Evolutionary conservation across 2,329 filamentous ascomycete species (phyloP).

Genomic region (Diaporthe sp.): DNA sequence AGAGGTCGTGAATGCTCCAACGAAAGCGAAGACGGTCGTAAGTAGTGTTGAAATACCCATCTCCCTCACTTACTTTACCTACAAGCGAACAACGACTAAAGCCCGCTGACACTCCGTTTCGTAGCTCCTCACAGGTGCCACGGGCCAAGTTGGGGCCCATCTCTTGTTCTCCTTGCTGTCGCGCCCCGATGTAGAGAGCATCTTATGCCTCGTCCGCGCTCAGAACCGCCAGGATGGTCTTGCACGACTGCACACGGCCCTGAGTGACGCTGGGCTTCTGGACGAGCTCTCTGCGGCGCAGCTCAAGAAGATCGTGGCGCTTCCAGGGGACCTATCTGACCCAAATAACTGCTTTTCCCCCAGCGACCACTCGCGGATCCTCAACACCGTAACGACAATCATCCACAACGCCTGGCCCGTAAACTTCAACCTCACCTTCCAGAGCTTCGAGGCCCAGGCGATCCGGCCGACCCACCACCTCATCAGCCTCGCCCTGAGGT

Average conservation of each 20-base stretch:
- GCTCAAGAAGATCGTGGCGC: slow-evolving; percentile 1
- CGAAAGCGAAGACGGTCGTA: neutral
- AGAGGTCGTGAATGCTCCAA: neutral
- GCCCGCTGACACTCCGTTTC: neutral
- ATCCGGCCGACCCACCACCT: slow-evolving; percentile 55
- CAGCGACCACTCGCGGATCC: neutral
- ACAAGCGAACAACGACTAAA: neutral
- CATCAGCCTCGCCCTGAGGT: slow-evolving; percentile 45
- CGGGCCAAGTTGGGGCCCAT: slow-evolving; percentile 26
- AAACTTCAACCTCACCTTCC: slow-evolving; percentile 29
- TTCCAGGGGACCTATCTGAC: slow-evolving; percentile 16
- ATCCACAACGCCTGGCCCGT: slow-evolving; percentile 34
- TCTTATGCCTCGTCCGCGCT: slow-evolving; percentile 18
- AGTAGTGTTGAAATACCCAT: neutral
- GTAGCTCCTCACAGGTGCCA: slow-evolving; percentile 29
- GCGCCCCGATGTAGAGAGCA: neutral
- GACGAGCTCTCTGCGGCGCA: neutral
- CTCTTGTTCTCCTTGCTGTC: slow-evolving; percentile 16
- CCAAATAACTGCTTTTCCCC: neutral
- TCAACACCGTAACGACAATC: neutral
- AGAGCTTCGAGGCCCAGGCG: slow-evolving; percentile 54
- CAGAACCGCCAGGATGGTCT: neutral
- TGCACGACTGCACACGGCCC: neutral
- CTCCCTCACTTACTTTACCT: neutral
- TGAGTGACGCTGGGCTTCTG: neutral